Percentiles rank a stretch among this genome's conserved stretches.
Evolutionary conservation across 1,139 yeast species (phyloP).

Genomic region (Kazachstania sp.): DNA sequence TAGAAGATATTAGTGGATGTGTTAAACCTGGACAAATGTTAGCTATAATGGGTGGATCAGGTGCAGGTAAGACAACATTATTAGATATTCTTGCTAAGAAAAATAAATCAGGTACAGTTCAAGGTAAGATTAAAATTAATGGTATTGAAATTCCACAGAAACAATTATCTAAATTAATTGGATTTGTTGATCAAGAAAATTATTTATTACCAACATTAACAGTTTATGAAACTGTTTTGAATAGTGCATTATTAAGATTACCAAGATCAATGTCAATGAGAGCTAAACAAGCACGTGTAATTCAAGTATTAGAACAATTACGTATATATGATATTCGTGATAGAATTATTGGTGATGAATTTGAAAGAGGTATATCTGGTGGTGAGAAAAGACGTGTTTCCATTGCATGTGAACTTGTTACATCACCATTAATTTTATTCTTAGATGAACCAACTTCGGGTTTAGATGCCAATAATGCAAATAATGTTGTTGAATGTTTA

Average conservation of each 20-base stretch:
- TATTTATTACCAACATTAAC: constrained; percentile 84
- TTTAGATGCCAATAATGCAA: constrained; percentile 85
- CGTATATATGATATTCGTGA: constrained; percentile 79
- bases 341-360: constrained; percentile 79
- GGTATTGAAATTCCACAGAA: constrained; percentile 42
- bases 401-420: constrained; percentile 81
- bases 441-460: constrained; percentile 94
- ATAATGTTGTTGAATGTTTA: constrained; percentile 77
- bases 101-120: constrained; percentile 60
- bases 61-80: constrained; percentile 94
- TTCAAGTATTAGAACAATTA: constrained; percentile 76
- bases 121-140: constrained; percentile 65
- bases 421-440: constrained; percentile 72
- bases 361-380: constrained; percentile 88
- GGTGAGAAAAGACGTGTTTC: constrained; percentile 87
- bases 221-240: constrained; percentile 88
- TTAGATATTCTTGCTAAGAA: constrained; percentile 86
- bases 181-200: constrained; percentile 98
- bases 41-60: constrained; percentile 98
- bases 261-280: constrained; percentile 69
- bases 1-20: constrained; percentile 59
- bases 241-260: constrained; percentile 79
- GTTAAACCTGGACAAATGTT: constrained; percentile 82
- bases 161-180: constrained; percentile 61
- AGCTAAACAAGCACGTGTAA: constrained; percentile 69